Evolutionary conservation across 2,329 filamentous ascomycete genomes (phyloP).

Genomic region (Albophoma yamanashiensis): DNA sequence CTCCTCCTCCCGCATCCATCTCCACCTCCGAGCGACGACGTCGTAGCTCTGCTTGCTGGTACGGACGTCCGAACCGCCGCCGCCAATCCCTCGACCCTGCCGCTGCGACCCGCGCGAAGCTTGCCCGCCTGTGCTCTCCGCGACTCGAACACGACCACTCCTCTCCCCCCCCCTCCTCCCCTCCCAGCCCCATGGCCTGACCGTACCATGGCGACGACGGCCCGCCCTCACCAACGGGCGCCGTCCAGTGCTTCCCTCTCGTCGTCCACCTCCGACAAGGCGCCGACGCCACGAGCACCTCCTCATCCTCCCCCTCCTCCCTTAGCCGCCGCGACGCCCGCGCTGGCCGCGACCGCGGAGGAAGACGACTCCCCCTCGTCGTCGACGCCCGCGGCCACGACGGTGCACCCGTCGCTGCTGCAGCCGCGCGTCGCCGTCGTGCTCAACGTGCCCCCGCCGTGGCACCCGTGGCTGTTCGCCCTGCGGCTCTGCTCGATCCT

Average conservation of each 20-base stretch:
- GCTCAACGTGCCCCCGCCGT: slow-evolving; percentile 59
- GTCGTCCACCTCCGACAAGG: slow-evolving; percentile 5
- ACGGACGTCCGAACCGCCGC: background rate
- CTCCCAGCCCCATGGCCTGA: slow-evolving; percentile 8
- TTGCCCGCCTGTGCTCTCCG: background rate
- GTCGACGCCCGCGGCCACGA: no score
- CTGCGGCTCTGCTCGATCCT: slow-evolving; percentile 62
- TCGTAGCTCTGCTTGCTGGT: no score
- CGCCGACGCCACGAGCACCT: background rate
- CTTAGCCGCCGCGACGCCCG: background rate
- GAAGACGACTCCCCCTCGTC: no score
- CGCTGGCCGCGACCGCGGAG: background rate
- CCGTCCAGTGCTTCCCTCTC: slow-evolving; percentile 7
- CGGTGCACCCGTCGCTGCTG: slow-evolving; percentile 35
- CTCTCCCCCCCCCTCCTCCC: background rate
- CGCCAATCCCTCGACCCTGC: background rate
- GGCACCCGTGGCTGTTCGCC: slow-evolving; percentile 63
- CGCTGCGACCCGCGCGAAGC: background rate
- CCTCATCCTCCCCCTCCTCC: background rate
- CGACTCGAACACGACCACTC: background rate
- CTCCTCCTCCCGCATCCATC: background rate
- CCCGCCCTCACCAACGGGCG: slow-evolving; percentile 10
- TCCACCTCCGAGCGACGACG: background rate
- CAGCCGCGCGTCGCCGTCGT: slow-evolving; percentile 72
- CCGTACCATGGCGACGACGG: slow-evolving; percentile 11